A percentile compares a stretch with the other conserved stretches of the same genome.
Conservation (phyloP, 2,329 filamentous ascomycete genomes). For the Ascochyta viciae-villosae region DNA sequence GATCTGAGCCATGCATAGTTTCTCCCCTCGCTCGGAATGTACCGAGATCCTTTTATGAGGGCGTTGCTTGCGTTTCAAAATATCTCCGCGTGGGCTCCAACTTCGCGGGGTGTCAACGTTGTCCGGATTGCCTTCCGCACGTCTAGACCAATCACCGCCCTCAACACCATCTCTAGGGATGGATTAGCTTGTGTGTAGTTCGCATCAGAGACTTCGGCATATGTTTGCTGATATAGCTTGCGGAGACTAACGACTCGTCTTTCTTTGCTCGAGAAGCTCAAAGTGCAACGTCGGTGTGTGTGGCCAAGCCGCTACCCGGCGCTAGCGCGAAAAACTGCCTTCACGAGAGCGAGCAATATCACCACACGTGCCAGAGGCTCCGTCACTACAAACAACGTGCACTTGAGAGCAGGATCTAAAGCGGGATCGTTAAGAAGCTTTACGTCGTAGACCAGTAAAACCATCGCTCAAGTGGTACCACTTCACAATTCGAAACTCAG, state of each 20-base stretch:
- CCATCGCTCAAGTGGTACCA: too few relatives aligned
- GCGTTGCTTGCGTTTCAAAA: conserved; percentile 5
- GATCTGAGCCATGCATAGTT: not conserved
- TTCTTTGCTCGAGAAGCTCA: not conserved
- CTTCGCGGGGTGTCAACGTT: conserved; percentile 7
- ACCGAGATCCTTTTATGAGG: not conserved
- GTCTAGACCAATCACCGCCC: conserved; percentile 3
- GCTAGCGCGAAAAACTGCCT: conserved; percentile 35
- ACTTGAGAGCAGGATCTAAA: not conserved
- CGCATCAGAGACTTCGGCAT: not conserved
- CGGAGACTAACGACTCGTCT: not conserved
- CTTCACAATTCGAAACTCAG: too few relatives aligned
- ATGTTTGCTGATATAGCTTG: not conserved
- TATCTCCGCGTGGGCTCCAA: conserved; percentile 2
- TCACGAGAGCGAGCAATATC: conserved; percentile 1
- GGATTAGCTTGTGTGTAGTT: not conserved
- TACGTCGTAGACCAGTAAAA: not conserved
- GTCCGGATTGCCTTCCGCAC: not conserved
- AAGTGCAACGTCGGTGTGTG: not conserved
- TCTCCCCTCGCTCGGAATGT: not conserved
- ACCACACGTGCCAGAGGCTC: not conserved
- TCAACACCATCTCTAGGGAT: not conserved
- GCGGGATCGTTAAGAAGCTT: not conserved
- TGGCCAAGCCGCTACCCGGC: conserved; percentile 21
- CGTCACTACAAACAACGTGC: not conserved